Base-by-base conservation (phyloP, 1,139 yeast genomes). In the Yamadazyma songkhlaensis region DNA sequence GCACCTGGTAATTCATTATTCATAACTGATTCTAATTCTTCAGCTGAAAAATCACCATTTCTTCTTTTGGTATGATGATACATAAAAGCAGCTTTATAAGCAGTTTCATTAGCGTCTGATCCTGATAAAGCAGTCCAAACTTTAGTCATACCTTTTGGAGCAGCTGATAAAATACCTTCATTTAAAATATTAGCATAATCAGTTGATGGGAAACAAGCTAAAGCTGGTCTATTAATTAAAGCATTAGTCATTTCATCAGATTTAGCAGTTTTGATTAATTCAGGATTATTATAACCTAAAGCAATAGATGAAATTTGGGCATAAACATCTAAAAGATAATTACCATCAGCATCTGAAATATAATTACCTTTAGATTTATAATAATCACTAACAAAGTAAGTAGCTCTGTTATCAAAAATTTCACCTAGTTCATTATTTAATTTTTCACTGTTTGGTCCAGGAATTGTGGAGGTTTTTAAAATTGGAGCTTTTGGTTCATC, bases 21-120 rank as follows among this genome's bases (percentile, higher is more conserved):
- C 89, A 83, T 82, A n/a, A 78, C 82, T 6, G 81, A 65, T 3
- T 59, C 53, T 46, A 79, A 62, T 57, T 82, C 88, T 49, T 77
- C 83, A 12, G 54, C 50, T 6, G 82, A 60, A 53, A 81, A 81
- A 29, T 70, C 78, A 31, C 63, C 56, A 10, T 64, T 59, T 31
- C 83, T 84, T 48, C 65, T 67, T 47, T 74, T 71, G 32, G 77
- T 67, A 45, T 79, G 83, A 55, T 81, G 85, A 63, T 74, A 81
- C 80, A 82, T 81, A 53, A 81, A 81, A 5, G 89, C 89, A 14
- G 89, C 89, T 57, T 83, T 82, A 62, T 72, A 82, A 3, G 90
- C 89, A 45, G 83, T 72, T 60, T 83, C 90, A 53, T 82, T 83
- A 40, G 90, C 89, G 59, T 80, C 84, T 2, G 88, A 81, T 36